Base-by-base conservation (phyloP, 441 rosid genomes). In the Breynia disticha region DNA sequence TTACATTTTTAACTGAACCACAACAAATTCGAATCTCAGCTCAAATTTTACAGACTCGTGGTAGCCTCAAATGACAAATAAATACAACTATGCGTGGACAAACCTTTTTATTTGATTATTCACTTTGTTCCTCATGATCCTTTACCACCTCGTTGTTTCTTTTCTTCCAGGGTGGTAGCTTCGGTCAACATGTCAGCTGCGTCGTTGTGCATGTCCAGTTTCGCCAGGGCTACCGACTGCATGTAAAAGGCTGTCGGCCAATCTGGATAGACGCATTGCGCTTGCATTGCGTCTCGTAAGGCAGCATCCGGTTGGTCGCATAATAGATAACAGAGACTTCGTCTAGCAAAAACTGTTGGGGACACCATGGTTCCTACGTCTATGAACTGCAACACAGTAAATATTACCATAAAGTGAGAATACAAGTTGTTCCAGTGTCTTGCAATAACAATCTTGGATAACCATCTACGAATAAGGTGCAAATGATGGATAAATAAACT, bases 211-310 rank as follows among this genome's bases (percentile, higher is more conserved):
- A 88, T 88, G 69, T 80, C 69, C 49, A 86, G 73, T 64, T 88
- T 88, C 45, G 86, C 78, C 32, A 83, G 82, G 44, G 97, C 97
- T 24, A 83, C 84, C 2, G 97, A 86, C 74, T 86, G 95, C 90
- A 88, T 75, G 75, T 81, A 86, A 76, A 81, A 88, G 22, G 90
- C 91, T 0, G 83, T 76, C 19, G 95, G 86, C 97, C 91, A 88
- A 13, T 80, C 86, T 15, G 87, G 82, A 50, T 61, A 67, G 20
- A 67, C 79, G 52, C 68, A 62, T 16, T 86, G 90, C 3, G 97
- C 97, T 65, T 63, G 74, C 95, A 88, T 86, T 59, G 86, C 93
- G 65, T 88, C 97, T 24, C 78, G 67, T 7, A 86, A 90, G 45
- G 91, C 87, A 39, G 69, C 54, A 22, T 86, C 87, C 8, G 86